Evolutionary conservation across 139 green algal species (phyloP).

Genomic region (Chlamydomonas schloesseri): DNA sequence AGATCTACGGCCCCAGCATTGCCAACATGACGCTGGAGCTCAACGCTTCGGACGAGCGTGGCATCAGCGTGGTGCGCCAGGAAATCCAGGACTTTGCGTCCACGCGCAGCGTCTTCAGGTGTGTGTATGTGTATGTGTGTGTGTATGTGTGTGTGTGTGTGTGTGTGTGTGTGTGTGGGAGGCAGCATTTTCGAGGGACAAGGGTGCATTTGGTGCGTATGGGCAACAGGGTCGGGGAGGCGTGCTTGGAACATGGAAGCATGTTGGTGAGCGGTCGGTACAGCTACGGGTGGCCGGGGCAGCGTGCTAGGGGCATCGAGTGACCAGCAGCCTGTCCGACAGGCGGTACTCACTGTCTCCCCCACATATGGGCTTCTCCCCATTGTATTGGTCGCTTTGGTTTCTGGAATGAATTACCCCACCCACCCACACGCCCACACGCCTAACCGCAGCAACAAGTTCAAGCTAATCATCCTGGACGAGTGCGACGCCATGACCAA

Average conservation of each 20-base stretch:
- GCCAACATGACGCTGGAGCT: slow-evolving; percentile 96
- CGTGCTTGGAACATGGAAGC: too few relatives aligned
- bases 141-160: neutral
- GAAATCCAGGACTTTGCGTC: slow-evolving; percentile 98
- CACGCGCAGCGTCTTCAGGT: slow-evolving; percentile 94
- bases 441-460: slow-evolving; percentile 89
- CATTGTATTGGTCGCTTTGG: too few relatives aligned
- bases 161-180: neutral
- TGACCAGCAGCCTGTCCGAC: too few relatives aligned
- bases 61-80: slow-evolving; percentile 95
- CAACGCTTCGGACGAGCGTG: slow-evolving; percentile 96
- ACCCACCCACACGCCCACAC: too few relatives aligned
- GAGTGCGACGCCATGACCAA: slow-evolving; percentile 99
- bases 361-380: too few relatives aligned
- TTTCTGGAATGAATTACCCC: too few relatives aligned
- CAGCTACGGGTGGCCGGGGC: too few relatives aligned
- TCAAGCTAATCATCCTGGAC: slow-evolving; percentile 98
- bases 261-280: too few relatives aligned
- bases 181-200: neutral
- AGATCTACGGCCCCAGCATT: slow-evolving; percentile 88
- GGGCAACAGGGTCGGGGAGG: too few relatives aligned
- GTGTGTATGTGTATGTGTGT: neutral
- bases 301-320: too few relatives aligned
- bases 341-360: too few relatives aligned
- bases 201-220: too few relatives aligned